A percentile compares a stretch with the other conserved stretches of the same genome.
Conservation (phyloP, 257 asterid species). For the Dorcoceras hygrometricum region DNA sequence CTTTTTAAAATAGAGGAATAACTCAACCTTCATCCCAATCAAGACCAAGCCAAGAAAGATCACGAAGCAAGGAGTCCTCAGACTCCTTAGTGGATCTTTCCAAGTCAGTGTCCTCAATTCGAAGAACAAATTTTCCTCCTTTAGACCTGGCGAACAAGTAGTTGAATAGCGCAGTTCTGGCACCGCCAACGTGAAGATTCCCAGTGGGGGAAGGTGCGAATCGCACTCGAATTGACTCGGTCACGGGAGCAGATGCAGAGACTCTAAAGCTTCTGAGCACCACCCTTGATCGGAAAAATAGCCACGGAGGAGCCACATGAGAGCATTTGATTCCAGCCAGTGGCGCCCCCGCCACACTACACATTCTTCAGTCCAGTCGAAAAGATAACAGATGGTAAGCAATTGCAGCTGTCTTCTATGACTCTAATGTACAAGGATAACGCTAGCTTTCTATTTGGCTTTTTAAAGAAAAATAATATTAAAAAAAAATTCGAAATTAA, state of each 20-base stretch:
- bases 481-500: no score
- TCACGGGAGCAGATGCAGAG: constrained; percentile 42
- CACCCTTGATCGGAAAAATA: constrained; percentile 28
- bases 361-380: not conserved
- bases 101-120: constrained; percentile 93
- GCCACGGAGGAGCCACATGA: constrained; percentile 32
- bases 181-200: constrained; percentile 96
- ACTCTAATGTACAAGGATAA: not conserved
- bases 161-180: constrained; percentile 94
- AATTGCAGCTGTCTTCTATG: not conserved
- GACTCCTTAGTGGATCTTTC: constrained; percentile 95
- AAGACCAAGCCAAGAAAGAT: constrained; percentile 96
- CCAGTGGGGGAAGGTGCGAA: constrained; percentile 99
- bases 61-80: constrained; percentile 85
- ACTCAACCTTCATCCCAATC: constrained; percentile 85
- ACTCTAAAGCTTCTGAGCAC: constrained; percentile 38
- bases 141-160: constrained; percentile 86
- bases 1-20: not conserved
- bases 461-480: no score
- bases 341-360: not conserved
- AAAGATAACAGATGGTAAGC: not conserved
- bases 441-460: not conserved
- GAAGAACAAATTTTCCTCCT: constrained; percentile 83
- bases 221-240: constrained; percentile 65
- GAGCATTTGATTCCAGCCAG: not conserved